phyloP scores from a whole-genome alignment of 345 rosid genomes.

The Lepidium aucheri region DNA sequence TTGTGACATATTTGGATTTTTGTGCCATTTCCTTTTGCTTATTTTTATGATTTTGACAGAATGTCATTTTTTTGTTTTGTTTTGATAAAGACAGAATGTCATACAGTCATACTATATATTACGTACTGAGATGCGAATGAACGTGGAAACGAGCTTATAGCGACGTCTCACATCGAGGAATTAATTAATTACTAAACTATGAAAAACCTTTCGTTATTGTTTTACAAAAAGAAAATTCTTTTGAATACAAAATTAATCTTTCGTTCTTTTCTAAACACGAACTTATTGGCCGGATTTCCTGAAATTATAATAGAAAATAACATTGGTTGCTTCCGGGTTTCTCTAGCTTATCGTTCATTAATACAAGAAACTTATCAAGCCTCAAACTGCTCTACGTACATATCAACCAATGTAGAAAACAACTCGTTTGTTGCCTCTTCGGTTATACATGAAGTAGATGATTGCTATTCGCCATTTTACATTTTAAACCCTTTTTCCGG shows the following conservation, averaged over 20 bases:
- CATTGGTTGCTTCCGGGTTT: background rate
- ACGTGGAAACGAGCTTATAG: slow-evolving; percentile 39
- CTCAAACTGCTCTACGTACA: too few species aligned
- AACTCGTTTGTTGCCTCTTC: too few species aligned
- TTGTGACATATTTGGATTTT: slow-evolving; percentile 54
- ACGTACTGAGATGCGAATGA: slow-evolving; percentile 36
- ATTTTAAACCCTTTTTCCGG: too few species aligned
- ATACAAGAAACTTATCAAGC: too few species aligned
- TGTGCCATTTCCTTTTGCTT: slow-evolving; percentile 27
- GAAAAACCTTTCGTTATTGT: background rate
- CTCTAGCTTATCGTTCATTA: too few species aligned
- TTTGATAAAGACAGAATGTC: slow-evolving; percentile 39
- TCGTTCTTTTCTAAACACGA: background rate
- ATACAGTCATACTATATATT: too few species aligned
- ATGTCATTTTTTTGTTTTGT: slow-evolving; percentile 37
- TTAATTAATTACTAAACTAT: background rate
- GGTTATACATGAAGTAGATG: too few species aligned
- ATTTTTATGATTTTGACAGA: slow-evolving; percentile 38
- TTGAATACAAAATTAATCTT: too few species aligned
- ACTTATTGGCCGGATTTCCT: background rate
- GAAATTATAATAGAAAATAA: background rate
- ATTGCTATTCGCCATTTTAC: too few species aligned
- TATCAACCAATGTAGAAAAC: too few species aligned
- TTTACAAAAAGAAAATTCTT: too few species aligned
- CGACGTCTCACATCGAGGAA: slow-evolving; percentile 21